Conservation (phyloP, 2,329 filamentous ascomycete genomes). For the Talaromyces sp. region DNA sequence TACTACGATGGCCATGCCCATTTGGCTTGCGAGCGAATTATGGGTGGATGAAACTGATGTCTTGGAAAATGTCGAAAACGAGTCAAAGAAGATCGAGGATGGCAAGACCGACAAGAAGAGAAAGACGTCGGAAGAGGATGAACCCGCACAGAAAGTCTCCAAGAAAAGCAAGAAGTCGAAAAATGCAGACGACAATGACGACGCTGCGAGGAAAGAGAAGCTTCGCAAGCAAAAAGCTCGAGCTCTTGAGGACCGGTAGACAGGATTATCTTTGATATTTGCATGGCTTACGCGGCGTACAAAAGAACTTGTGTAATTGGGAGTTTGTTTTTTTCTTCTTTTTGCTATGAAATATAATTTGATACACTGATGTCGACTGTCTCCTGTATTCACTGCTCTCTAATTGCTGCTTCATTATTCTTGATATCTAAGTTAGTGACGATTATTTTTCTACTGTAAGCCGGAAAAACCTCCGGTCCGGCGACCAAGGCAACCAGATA, state of each 20-base stretch:
- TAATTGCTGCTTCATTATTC: neutral
- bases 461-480: neutral
- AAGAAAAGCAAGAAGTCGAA: conserved; percentile 39
- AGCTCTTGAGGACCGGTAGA: conserved; percentile 39
- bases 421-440: too few relatives aligned
- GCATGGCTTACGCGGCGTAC: conserved; percentile 18
- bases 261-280: conserved; percentile 17
- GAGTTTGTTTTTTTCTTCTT: neutral
- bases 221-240: conserved; percentile 46
- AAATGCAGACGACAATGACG: conserved; percentile 33
- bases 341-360: neutral
- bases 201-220: conserved; percentile 42
- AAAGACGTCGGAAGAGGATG: conserved; percentile 30
- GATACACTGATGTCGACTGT: neutral
- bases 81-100: conserved; percentile 29
- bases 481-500: neutral
- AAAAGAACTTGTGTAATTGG: conserved; percentile 8
- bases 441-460: neutral
- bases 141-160: conserved; percentile 25
- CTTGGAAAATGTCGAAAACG: conserved; percentile 43
- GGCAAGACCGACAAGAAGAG: conserved; percentile 52
- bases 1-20: conserved; percentile 80
- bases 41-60: conserved; percentile 78
- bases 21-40: conserved; percentile 89
- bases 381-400: neutral